Base-by-base conservation (phyloP, 2,329 filamentous ascomycete species). In the Botrytis tulipae region DNA sequence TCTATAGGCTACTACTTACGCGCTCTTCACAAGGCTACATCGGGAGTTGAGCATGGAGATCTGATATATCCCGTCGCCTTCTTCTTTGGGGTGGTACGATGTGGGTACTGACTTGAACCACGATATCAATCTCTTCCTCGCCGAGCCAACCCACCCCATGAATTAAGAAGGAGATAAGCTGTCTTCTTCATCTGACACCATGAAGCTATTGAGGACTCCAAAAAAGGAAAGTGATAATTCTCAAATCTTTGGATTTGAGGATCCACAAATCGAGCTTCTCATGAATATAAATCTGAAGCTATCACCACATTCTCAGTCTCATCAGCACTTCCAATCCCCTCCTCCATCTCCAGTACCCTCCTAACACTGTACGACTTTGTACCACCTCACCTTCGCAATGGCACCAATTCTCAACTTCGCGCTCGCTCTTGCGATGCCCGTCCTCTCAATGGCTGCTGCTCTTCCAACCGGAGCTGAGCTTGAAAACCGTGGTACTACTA, bases 161-260 rank as follows among this genome's bases (percentile, higher is more conserved):
- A 40, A 61, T 61, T 7, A 40, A 70, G 54, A 70, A 61, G 68
- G 68, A 70, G 67, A 61, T 69, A 54, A 51, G 48, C 29, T 57
- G 48, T 37, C 5, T n/a, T 16, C 12, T 46, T n/a, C 20, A 70
- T 46, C 16, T 35, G 20, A 70, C 12, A 10, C 16, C 3, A 25
- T 61, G 37, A 70, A 70, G 54, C 37, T 61, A 46, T 61, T 16
- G 14, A 61, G 20, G n/a, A 22, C 7, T 14, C 29, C n/a, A 4
- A 20, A 57, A 69, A 57, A 69, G 66, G 66, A 57, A 69, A 69
- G 66, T 69, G 66, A 69, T 32, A 57, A 35, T 63, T 48, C 25
- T 68, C 18, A 7, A 4, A 20, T 40, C 22, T 18, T 25, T 9
- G 22, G 0, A 35, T 12, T n/a, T 37, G 12, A 5, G 16, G 48